phyloP scores from a whole-genome alignment of 148 eudicot genomes.

The Polygonum aviculare region DNA sequence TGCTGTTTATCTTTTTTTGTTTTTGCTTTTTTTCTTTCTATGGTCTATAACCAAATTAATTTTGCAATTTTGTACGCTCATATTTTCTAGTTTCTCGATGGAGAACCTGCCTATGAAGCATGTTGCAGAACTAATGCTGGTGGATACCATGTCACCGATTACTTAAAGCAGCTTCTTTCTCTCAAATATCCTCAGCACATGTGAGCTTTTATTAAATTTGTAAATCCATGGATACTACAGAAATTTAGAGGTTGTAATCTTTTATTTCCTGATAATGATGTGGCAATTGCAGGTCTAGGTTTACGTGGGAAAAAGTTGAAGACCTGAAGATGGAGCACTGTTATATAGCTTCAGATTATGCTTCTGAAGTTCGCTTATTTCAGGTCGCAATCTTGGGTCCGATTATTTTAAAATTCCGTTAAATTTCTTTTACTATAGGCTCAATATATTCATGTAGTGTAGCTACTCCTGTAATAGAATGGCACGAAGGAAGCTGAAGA shows the following conservation, averaged over 20 bases:
- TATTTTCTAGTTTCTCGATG: constrained; percentile 62
- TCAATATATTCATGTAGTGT: constrained; percentile 13
- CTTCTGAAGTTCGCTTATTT: constrained; percentile 71
- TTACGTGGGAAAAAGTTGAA: constrained; percentile 97
- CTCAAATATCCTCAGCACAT: constrained; percentile 88
- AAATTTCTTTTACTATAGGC: not conserved
- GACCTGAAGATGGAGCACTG: constrained; percentile 98
- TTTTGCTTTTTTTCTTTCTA: not conserved
- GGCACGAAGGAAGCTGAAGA: constrained; percentile 83
- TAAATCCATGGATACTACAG: not conserved
- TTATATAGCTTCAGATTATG: constrained; percentile 76
- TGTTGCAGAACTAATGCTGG: constrained; percentile 95
- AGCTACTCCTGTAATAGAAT: constrained; percentile 33
- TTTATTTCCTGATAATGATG: not conserved
- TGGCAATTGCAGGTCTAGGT: constrained; percentile 42
- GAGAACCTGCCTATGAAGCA: constrained; percentile 93
- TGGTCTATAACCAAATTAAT: not conserved
- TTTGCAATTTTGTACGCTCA: not conserved
- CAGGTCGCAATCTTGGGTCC: constrained; percentile 36
- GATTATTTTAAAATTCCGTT: not conserved
- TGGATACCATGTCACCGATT: constrained; percentile 93
- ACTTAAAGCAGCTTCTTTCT: constrained; percentile 92
- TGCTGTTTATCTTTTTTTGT: not conserved
- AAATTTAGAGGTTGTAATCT: not conserved
- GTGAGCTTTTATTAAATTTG: constrained; percentile 35